phyloP scores from a whole-genome alignment of 495 filamentous ascomycete genomes.

The Podospora pseudocomata region DNA sequence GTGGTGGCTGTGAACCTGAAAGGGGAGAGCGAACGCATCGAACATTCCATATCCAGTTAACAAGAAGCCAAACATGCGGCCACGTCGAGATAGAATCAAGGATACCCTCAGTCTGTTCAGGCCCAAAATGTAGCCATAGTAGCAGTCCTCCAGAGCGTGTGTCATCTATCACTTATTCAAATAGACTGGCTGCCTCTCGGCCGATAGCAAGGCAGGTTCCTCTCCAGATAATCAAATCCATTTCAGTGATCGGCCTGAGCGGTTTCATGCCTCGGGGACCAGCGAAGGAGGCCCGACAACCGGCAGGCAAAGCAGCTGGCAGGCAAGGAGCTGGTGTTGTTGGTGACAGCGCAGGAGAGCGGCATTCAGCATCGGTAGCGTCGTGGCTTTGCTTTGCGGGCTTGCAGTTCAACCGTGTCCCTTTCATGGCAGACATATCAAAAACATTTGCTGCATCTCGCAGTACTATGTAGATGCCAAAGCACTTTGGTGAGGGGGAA shows the following conservation, averaged over 20 bases:
- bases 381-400: not conserved
- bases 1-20: not conserved
- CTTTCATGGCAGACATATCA: not conserved
- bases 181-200: not conserved
- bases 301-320: not conserved
- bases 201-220: not conserved
- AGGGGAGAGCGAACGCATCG: not conserved
- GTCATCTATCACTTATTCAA: not conserved
- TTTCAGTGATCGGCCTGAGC: not conserved
- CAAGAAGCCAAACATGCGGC: not conserved
- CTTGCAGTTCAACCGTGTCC: not conserved
- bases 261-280: not conserved
- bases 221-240: not conserved
- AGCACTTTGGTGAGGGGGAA: not conserved
- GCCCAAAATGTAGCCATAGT: not conserved
- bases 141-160: not conserved
- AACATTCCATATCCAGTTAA: not conserved
- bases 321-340: not conserved
- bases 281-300: not conserved
- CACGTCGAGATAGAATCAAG: not conserved
- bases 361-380: not conserved
- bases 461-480: not conserved
- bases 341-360: not conserved
- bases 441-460: not conserved
- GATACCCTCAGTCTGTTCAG: not conserved